Evolutionary conservation across 306 rosid species (phyloP).

Genomic region (Potentilla sterilis): DNA sequence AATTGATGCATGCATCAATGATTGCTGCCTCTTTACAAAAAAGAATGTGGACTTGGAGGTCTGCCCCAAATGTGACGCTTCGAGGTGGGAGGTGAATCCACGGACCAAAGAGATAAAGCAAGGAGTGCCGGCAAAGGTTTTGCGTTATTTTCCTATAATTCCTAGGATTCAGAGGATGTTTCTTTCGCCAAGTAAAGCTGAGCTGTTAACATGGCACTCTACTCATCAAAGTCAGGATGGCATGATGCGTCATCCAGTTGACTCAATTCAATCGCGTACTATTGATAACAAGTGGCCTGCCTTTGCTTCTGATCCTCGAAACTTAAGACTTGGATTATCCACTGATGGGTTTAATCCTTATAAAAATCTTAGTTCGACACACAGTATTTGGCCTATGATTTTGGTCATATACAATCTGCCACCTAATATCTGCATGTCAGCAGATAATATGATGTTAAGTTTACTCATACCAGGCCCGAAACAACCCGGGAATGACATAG

Average conservation of each 20-base stretch:
- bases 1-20: not conserved
- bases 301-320: not conserved
- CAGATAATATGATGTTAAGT: not conserved
- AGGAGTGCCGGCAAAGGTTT: not conserved
- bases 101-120: not conserved
- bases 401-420: not conserved
- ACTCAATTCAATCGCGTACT: not conserved
- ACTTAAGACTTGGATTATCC: not conserved
- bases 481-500: not conserved
- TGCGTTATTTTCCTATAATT: not conserved
- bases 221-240: constrained; percentile 4
- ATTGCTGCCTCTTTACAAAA: not conserved
- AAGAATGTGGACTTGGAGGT: not conserved
- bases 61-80: not conserved
- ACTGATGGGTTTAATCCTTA: not conserved
- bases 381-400: not conserved
- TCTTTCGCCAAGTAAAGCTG: not conserved
- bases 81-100: not conserved
- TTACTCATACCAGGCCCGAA: not conserved
- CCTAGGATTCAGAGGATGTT: not conserved
- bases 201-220: not conserved
- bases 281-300: not conserved
- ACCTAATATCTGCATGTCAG: not conserved
- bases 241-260: not conserved
- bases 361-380: not conserved